Conservation (phyloP, 225 moss, liverwort and hornwort species). For the Neckera pumila region DNA sequence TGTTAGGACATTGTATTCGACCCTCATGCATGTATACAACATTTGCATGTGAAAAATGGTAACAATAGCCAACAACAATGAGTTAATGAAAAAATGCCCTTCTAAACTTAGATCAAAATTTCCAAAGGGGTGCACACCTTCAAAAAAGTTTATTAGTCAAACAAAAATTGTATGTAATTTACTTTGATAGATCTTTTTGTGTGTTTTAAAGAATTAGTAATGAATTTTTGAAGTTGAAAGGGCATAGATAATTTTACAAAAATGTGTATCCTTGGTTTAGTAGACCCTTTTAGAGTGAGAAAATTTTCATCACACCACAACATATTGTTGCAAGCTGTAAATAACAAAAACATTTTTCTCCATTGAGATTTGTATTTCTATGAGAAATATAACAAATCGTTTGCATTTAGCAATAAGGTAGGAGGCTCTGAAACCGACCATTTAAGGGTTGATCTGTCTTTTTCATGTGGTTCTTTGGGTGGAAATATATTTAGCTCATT, state of each 20-base stretch:
- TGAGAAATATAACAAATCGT: background rate
- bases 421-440: too few species aligned
- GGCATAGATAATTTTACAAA: background rate
- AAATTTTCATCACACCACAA: accelerated
- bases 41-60: background rate
- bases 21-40: background rate
- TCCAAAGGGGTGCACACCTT: background rate
- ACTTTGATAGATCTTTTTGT: background rate
- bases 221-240: background rate
- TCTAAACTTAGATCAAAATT: background rate
- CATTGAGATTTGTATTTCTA: background rate
- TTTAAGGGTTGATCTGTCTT: too few species aligned
- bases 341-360: background rate
- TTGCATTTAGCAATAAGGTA: too few species aligned
- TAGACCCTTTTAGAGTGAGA: accelerated
- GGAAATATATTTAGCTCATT: too few species aligned
- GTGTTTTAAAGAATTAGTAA: background rate
- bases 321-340: background rate
- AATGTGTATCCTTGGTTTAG: background rate
- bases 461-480: too few species aligned
- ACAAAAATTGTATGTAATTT: background rate
- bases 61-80: too few species aligned
- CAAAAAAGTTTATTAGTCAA: background rate
- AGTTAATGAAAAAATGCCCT: background rate
- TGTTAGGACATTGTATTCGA: background rate